These are phyloP conservation scores for Calonectria pauciramosa DNA, from an alignment of 2,329 filamentous ascomycete species.

Conservation along the genomic window DNA sequence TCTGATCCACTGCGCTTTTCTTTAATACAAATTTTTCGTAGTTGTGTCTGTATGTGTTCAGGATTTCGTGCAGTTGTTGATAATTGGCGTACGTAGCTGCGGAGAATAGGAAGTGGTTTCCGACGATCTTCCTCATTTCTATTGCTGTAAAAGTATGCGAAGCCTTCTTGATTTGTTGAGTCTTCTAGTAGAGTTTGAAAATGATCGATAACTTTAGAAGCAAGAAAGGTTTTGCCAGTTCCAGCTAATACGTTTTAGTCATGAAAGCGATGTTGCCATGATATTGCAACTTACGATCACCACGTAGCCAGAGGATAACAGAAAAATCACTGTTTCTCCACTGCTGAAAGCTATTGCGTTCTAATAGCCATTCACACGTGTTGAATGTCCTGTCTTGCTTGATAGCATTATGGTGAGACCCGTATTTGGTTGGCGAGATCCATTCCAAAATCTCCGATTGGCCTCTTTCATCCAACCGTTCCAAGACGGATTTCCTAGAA, in stretches of 20 bases:
- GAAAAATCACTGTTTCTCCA: not conserved
- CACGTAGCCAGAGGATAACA: not conserved
- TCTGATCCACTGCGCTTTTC: not conserved
- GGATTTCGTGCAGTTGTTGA: not conserved
- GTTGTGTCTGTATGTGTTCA: not conserved
- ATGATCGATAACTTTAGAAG: not conserved
- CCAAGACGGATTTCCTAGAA: not conserved
- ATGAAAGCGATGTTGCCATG: not conserved
- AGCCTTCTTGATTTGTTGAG: not conserved
- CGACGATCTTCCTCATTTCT: not conserved
- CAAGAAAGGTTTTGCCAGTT: constrained; percentile 1
- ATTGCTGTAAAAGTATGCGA: constrained; percentile 17
- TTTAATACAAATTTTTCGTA: not conserved
- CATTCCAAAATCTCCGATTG: not conserved
- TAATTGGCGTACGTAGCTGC: constrained; percentile 12
- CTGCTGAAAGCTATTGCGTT: not conserved
- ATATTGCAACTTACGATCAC: not conserved
- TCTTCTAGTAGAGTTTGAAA: not conserved
- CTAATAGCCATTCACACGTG: not conserved
- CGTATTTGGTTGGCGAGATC: not conserved
- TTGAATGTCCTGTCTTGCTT: not conserved
- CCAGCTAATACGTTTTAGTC: not conserved
- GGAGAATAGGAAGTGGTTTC: not conserved
- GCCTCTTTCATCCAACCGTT: not conserved
- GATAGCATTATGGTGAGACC: not conserved